Evolutionary conservation across 1,284 basidiomycete species (phyloP), one percentile per base, ranked within the genome.

Genomic region (Caloboletus inedulis): DNA sequence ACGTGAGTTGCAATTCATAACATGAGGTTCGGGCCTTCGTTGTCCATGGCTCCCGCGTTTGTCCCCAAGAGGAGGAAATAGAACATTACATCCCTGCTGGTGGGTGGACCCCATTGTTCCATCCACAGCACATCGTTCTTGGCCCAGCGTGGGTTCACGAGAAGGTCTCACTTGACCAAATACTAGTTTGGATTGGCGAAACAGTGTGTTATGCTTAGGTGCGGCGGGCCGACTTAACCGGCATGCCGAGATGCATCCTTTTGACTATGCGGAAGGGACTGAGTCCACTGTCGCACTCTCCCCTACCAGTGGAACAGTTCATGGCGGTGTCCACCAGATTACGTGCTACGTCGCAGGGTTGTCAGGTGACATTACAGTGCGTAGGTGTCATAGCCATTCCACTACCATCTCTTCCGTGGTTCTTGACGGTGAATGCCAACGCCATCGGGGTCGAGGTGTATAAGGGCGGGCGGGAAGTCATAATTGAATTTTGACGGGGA

Each of bases 171-270:
- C 62, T 84, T 23, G 74, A 81, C 56, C 77, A 80, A 54, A 77
- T 89, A 42, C 85, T 85, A 7, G 79, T 89, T 18, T 88, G 81
- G 78, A 79, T 89, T 31, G 82, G 37, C 77, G 78, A 7, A 74
- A 85, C 14, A 68, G 87, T 19, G 58, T 54, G 37, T 30, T 59
- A 16, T 69, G 77, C 35, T 73, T 87, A 9, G 86, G 85, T 2
- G 79, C 84, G 1, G 63, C 69, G 14, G 75, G n/a, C n/a, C n/a
- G n/a, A n/a, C n/a, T n/a, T n/a, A n/a, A n/a, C n/a, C n/a, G n/a
- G n/a, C n/a, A n/a, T n/a, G n/a, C n/a, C n/a, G n/a, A n/a, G n/a
- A n/a, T n/a, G n/a, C 71, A 72, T 19, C 57, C 87, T 34, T 78
- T 84, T 39, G 59, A 61, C 25, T 55, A 44, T 36, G 52, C 36